These are phyloP conservation scores for Pterocarpus macrocarpus DNA, from an alignment of 306 rosid genomes.

Conservation along the genomic window DNA sequence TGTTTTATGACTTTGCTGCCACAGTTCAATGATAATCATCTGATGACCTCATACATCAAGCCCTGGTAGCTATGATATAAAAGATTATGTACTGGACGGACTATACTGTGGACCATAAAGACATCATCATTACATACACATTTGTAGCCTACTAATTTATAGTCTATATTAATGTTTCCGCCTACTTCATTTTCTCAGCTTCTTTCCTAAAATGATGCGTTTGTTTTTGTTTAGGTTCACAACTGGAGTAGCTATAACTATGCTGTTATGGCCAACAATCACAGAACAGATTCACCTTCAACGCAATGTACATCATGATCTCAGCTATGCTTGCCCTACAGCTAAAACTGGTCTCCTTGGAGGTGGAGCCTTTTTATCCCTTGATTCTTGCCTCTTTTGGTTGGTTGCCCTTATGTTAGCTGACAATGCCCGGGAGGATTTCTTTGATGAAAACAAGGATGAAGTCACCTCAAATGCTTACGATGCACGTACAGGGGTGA, in stretches of 20 bases:
- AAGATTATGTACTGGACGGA: not conserved
- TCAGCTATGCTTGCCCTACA: slow-evolving; percentile 48
- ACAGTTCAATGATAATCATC: not conserved
- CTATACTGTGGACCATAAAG: not conserved
- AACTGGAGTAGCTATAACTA: slow-evolving; percentile 58
- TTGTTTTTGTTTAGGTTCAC: slow-evolving; percentile 56
- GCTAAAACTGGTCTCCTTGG: slow-evolving; percentile 83
- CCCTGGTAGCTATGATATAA: not conserved
- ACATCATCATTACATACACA: not conserved
- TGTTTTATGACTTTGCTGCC: not conserved
- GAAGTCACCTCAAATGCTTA: slow-evolving; percentile 23
- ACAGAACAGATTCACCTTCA: slow-evolving; percentile 45
- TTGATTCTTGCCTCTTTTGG: slow-evolving; percentile 92
- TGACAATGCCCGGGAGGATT: slow-evolving; percentile 85
- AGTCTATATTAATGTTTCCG: not conserved
- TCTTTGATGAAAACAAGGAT: slow-evolving; percentile 64
- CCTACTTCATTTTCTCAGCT: slow-evolving; percentile 5
- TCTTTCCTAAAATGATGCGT: not conserved
- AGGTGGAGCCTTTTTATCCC: slow-evolving; percentile 89
- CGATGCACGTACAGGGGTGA: slow-evolving; percentile 29
- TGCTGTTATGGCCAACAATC: slow-evolving; percentile 55
- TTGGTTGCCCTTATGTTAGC: slow-evolving; percentile 93
- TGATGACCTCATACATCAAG: not conserved
- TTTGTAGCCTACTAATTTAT: not conserved
- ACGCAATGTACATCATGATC: slow-evolving; percentile 40